Evolutionary conservation across 106 monocot genomes (phyloP).

Genomic region (Agapanthus africanus): DNA sequence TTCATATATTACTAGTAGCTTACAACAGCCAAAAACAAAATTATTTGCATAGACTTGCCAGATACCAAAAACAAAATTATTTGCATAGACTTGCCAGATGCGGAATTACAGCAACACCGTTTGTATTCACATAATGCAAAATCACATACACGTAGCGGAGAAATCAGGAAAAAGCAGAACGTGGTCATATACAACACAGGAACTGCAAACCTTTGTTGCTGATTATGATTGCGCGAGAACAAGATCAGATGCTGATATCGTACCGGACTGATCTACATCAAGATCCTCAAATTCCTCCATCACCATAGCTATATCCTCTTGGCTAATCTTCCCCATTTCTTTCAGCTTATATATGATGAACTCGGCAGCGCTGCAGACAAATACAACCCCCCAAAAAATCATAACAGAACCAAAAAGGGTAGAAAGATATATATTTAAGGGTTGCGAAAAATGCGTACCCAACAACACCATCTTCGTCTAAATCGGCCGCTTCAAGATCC

Average conservation of each 20-base stretch:
- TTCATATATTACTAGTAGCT: no score
- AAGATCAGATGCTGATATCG: constrained; percentile 47
- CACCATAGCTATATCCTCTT: constrained; percentile 69
- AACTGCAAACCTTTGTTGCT: neutral
- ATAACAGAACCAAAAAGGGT: neutral
- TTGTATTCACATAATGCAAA: no score
- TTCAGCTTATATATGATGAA: constrained; percentile 94
- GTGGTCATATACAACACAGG: no score
- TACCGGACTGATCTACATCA: constrained; percentile 74
- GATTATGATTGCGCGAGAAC: constrained; percentile 30
- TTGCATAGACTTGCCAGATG: no score
- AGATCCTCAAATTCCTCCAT: constrained; percentile 92
- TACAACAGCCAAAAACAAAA: no score
- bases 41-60: no score
- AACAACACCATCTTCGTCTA: constrained; percentile 64
- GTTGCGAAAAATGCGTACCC: constrained; percentile 34
- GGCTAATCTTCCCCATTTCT: constrained; percentile 88
- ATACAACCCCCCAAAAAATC: neutral
- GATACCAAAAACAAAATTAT: no score
- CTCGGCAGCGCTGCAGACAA: constrained; percentile 61
- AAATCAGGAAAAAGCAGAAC: no score
- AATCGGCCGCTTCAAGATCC: constrained; percentile 89
- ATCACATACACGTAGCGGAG: no score
- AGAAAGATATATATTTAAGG: neutral
- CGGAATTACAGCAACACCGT: no score